Percentiles rank a stretch among this genome's conserved stretches.
Evolutionary conservation across 2,329 filamentous ascomycete species (phyloP).

Genomic region (Alternaria consortialis): DNA sequence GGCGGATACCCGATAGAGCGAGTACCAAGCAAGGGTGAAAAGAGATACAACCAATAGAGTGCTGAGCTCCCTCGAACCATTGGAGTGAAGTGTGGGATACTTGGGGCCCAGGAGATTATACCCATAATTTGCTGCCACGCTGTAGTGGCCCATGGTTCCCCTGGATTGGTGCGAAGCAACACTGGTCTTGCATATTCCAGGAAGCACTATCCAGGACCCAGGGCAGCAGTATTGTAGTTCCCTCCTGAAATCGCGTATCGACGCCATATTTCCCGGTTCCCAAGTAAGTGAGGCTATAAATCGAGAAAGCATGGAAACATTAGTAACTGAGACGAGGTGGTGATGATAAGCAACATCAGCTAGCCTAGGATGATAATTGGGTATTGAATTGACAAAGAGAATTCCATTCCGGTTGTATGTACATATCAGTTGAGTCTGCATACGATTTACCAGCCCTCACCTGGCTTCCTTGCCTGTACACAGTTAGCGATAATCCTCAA

Average conservation of each 20-base stretch:
- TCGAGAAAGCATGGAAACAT: not conserved
- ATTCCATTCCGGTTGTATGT: conserved; percentile 16
- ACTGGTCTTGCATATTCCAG: not conserved
- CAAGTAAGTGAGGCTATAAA: not conserved
- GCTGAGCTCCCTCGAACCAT: not conserved
- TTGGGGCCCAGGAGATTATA: not conserved
- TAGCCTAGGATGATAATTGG: not conserved
- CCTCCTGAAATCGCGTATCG: not conserved
- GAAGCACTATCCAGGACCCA: not conserved
- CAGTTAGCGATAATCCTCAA: conserved; percentile 9
- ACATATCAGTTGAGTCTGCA: conserved; percentile 4
- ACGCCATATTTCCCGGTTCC: not conserved
- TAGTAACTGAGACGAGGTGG: not conserved
- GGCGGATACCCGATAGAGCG: not conserved
- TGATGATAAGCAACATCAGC: not conserved
- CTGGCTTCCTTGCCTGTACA: conserved; percentile 34
- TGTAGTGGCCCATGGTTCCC: not conserved
- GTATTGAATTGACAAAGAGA: conserved; percentile 12
- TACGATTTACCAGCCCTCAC: conserved; percentile 28
- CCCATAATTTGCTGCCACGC: not conserved
- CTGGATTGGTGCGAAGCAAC: not conserved
- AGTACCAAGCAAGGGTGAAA: not conserved
- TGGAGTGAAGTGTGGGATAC: not conserved
- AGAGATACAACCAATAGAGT: not conserved
- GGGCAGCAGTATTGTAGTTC: not conserved